These are phyloP conservation scores for Xylariales sp. DNA, from an alignment of 2,329 filamentous ascomycete species.

Conservation along the genomic window DNA sequence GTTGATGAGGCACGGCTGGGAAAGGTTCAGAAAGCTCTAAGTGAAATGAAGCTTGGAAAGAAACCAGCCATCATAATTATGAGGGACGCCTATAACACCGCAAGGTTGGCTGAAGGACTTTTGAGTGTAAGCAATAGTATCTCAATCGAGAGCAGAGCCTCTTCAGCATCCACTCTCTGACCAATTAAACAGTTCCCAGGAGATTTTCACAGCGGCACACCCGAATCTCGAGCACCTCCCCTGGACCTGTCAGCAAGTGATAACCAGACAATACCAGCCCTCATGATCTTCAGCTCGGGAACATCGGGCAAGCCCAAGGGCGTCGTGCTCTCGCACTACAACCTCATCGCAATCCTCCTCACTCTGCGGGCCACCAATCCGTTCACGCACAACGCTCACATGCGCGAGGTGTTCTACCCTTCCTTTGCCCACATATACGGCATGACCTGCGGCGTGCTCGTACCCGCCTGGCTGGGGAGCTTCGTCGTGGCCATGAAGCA, in stretches of 20 bases:
- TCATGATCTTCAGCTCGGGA: conserved; percentile 18
- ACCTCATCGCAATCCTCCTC: conserved; percentile 16
- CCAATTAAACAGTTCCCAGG: not conserved
- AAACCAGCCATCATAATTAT: no score
- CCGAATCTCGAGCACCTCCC: no score
- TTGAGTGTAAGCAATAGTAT: no score
- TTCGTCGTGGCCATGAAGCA: conserved; percentile 16
- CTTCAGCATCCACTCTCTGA: no score
- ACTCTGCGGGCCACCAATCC: conserved; percentile 16
- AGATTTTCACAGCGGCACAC: not conserved
- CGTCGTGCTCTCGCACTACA: conserved; percentile 17
- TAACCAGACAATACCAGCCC: conserved; percentile 12
- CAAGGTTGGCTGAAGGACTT: no score
- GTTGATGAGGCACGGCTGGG: conserved; percentile 10
- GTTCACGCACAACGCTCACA: conserved; percentile 15
- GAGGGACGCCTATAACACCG: no score
- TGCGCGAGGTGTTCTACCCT: conserved; percentile 21
- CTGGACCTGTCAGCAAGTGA: conserved; percentile 4
- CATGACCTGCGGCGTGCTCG: conserved; percentile 14
- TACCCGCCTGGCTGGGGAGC: conserved; percentile 16
- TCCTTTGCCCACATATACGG: conserved; percentile 21
- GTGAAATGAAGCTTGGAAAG: not conserved
- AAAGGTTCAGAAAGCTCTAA: not conserved
- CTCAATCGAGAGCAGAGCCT: no score
- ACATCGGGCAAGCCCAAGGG: conserved; percentile 18